Evolutionary conservation across 1,284 basidiomycete species (phyloP), one percentile per base, ranked within the genome.

Genomic region (Trichosporon ovoides): DNA sequence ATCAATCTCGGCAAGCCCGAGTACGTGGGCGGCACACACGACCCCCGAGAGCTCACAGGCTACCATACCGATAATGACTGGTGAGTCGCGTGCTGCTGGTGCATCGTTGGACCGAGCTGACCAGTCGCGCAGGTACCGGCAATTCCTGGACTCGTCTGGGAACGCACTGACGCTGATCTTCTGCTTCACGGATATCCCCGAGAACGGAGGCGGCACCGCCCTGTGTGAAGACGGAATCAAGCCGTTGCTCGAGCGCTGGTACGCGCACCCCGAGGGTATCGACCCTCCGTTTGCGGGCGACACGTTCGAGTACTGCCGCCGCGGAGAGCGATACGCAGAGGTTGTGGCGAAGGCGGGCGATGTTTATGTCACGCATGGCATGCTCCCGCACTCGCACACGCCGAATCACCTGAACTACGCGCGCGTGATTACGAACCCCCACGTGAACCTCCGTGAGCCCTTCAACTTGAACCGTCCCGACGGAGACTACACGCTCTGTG

Each of bases 1-100:
- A 56, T 62, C 65, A 71, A 71, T 59, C 66, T 68, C 50, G 70
- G 70, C 33, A 55, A 11, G 0, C 61, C 66, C 34, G 62, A 64
- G 40, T 52, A 24, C 48, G 51, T 48, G 3, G 58, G 53, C 18
- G 38, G 49, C 37, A 53, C 38, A 9, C 58, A 59, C 16, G 35
- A 28, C 1, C 38, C 57, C n/a, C 13, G 46, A 20, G 58, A 64
- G 4, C 37, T 56, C 18, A 53, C 38, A 5, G 66, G 65, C 2
- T 69, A 66, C 66, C 70, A 71, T 49, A 66, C 60, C 9, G 70
- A 71, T 53, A 67, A 71, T 43, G 69, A 71, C 57, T 71, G 69
- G 68, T 67, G 58, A 33, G 60, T 38, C 7, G 18, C 11, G 7
- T n/a, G n/a, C n/a, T n/a, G n/a, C n/a, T n/a, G n/a, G n/a, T n/a